Percentiles rank a stretch among this genome's conserved stretches.
Evolutionary conservation across 169 alveolate species (phyloP).

Genomic region (Perkinsus marinus): DNA sequence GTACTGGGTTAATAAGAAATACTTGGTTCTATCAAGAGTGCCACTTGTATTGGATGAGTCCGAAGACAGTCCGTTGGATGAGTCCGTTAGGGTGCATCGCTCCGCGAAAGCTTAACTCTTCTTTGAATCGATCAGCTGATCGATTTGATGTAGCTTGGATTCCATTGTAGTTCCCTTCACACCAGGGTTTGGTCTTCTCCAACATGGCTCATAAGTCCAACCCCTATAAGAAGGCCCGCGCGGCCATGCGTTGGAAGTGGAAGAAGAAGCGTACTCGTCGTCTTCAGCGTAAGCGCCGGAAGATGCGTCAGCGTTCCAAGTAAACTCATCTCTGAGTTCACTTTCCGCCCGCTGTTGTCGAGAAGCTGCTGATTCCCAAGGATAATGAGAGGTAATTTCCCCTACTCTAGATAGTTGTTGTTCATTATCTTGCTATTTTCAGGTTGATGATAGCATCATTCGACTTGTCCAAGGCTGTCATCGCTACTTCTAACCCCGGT

Average conservation of each 20-base stretch:
- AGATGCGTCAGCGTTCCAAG: constrained; percentile 72
- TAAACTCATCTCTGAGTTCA: constrained; percentile 7
- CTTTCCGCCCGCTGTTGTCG: background rate
- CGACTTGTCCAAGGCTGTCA: background rate
- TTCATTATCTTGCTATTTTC: background rate
- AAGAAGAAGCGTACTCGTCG: constrained; percentile 76
- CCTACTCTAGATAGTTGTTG: too few species aligned
- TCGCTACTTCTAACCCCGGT: background rate
- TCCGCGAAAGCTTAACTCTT: background rate
- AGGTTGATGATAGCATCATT: background rate
- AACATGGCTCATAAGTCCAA: constrained; percentile 5
- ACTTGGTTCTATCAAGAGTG: too few species aligned
- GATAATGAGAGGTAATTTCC: background rate
- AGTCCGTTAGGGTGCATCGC: background rate
- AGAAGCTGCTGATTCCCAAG: background rate
- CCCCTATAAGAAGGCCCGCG: constrained; percentile 10
- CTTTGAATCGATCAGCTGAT: background rate
- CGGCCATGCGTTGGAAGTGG: constrained; percentile 43
- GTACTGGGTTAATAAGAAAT: too few species aligned
- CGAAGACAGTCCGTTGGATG: too few species aligned
- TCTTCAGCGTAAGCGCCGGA: constrained; percentile 67
- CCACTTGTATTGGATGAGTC: too few species aligned
- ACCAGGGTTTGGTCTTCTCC: background rate
- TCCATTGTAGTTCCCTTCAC: background rate
- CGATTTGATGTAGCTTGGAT: background rate